Evolutionary conservation across 2,329 filamentous ascomycete species (phyloP), one percentile per base, ranked within the genome.

Genomic region (Penicillium capsulatum): DNA sequence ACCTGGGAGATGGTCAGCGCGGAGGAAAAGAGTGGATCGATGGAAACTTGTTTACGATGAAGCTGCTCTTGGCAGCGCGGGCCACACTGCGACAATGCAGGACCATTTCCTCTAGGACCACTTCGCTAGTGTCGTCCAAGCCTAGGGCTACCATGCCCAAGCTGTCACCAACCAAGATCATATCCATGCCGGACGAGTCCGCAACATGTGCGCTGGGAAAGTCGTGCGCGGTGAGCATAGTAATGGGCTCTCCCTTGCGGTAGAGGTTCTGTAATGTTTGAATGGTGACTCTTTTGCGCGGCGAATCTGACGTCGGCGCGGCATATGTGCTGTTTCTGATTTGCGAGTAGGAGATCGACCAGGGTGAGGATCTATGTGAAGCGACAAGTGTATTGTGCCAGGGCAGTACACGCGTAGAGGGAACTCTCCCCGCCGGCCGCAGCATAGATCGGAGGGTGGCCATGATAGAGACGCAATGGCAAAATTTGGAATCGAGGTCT

Each of bases 71-170:
- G 27, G 84, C 86, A 7, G 89, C 91, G 37, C 92, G 77, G 14
- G 86, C 79, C 13, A 97, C 91, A 34, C 86, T 91, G 42, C 85
- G 81, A 63, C 89, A 96, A 66, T 96, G 90, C 56, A 97, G 68
- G 42, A 97, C 68, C 90, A 98, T 97, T 61, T 97, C 92, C 32
- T 97, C 91, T 34, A 97, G 70, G n/a, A 84, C 61, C 2, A 98
- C 78, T 64, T 95, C 90, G 62, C 83, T 94, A 1, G 91, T 98
- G 63, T 97, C 91, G 56, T 91, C 81, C 86, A 97, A 94, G 20
- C 91, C 91, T 44, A 98, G 70, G 0, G 90, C 88, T 2, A 97
- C 91, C 91, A 98, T 97, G 47, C 90, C 90, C 40, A 97, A 71
- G 59, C 88, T 94, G 65, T 97, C 90, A 14, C 90, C 90, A 3